These are phyloP conservation scores for Furcasterigmium furcatum DNA, from an alignment of 2,329 filamentous ascomycete genomes.

Conservation along the genomic window DNA sequence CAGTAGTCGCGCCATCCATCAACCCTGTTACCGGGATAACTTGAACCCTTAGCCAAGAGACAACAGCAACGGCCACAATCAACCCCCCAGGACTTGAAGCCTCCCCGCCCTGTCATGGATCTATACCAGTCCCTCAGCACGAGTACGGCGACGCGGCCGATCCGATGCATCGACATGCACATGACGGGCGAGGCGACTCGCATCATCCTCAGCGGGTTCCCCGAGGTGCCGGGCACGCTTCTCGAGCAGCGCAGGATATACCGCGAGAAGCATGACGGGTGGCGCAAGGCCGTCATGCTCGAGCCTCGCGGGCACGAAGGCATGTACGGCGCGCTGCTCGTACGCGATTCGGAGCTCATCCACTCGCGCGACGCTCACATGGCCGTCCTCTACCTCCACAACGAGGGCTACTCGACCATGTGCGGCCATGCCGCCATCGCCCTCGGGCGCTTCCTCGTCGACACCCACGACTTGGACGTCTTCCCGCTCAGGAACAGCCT, in stretches of 20 bases:
- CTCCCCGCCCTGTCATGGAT: no score
- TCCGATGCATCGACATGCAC: constrained; percentile 34
- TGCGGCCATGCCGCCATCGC: constrained; percentile 35
- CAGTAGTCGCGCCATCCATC: no score
- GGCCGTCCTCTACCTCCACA: constrained; percentile 10
- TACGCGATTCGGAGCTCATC: constrained; percentile 7
- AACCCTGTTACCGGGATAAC: no score
- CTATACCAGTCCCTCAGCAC: no score
- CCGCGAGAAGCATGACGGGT: constrained; percentile 6
- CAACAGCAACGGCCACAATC: no score
- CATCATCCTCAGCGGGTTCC: constrained; percentile 38
- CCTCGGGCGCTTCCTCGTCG: constrained; percentile 38
- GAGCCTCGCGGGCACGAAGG: constrained; percentile 11
- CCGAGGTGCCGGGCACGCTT: constrained; percentile 31
- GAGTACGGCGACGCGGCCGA: no score
- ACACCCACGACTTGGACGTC: constrained; percentile 30
- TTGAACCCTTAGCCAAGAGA: no score
- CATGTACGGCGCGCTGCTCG: constrained; percentile 11
- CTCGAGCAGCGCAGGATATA: constrained; percentile 28
- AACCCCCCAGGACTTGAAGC: no score
- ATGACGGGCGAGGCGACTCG: constrained; percentile 46
- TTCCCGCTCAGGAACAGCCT: constrained; percentile 32
- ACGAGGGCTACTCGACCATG: constrained; percentile 10
- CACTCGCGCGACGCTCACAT: constrained; percentile 8
- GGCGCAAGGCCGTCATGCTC: constrained; percentile 7